Percentiles rank a stretch among this genome's conserved stretches.
These are phyloP conservation scores for Rhynchospora tenuis DNA, from an alignment of 176 grass and related monocot species.

Conservation along the genomic window DNA sequence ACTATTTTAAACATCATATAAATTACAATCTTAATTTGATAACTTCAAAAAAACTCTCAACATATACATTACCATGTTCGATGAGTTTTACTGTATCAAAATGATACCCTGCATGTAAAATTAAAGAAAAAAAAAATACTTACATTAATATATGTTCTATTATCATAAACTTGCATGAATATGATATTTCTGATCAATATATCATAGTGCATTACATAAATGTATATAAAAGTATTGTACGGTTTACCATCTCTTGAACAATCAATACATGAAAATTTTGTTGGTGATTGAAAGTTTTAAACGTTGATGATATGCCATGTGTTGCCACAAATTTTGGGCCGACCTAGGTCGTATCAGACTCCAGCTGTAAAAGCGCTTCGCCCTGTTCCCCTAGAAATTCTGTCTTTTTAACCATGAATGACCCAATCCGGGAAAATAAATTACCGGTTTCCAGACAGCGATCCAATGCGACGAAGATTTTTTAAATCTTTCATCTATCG, in stretches of 20 bases:
- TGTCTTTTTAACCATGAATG: neutral
- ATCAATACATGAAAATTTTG: neutral
- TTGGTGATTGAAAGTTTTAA: neutral
- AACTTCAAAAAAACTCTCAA: too few species aligned
- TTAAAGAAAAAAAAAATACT: too few species aligned
- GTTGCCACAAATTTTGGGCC: neutral
- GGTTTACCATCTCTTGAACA: neutral
- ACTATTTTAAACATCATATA: too few species aligned
- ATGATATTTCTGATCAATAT: neutral
- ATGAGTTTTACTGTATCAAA: too few species aligned
- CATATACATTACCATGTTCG: too few species aligned
- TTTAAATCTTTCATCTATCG: neutral
- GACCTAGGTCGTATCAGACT: neutral
- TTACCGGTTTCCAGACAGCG: neutral
- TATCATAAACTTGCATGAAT: neutral
- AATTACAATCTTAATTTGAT: too few species aligned
- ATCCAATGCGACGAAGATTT: neutral
- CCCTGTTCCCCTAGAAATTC: neutral
- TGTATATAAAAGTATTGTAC: too few species aligned
- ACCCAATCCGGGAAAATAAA: neutral
- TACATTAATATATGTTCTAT: too few species aligned
- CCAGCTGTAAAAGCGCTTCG: neutral
- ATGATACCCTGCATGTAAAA: too few species aligned
- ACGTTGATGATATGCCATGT: neutral
- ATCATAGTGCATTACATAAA: too few species aligned